Evolutionary conservation across 768 basidiomycete species (phyloP).

Genomic region (Crassisporium funariophilum): DNA sequence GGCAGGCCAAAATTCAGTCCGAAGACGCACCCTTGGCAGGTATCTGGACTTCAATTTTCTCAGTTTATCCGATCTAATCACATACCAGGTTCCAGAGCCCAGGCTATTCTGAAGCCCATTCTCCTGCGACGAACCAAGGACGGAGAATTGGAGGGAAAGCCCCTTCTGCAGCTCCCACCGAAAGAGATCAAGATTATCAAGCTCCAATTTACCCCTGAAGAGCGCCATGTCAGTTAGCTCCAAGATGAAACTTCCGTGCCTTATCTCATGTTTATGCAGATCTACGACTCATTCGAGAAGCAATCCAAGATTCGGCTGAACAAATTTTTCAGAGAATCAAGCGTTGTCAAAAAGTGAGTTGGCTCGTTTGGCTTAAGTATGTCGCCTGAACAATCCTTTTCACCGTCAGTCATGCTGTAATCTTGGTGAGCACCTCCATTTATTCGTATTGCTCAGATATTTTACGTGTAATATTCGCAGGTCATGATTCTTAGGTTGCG

Average conservation of each 20-base stretch:
- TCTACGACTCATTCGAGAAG: conserved; percentile 62
- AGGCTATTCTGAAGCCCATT: conserved; percentile 65
- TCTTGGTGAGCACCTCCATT: conserved; percentile 38
- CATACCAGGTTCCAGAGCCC: conserved; percentile 55
- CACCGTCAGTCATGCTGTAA: conserved; percentile 44
- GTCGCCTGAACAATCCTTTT: not conserved
- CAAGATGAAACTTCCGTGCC: no score
- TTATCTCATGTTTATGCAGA: no score
- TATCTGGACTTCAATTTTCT: conserved; percentile 18
- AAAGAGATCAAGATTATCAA: conserved; percentile 62
- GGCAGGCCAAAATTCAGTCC: conserved; percentile 53
- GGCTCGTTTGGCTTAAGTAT: not conserved
- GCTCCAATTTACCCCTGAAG: conserved; percentile 65
- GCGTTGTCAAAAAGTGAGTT: conserved; percentile 70
- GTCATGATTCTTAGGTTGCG: conserved; percentile 77
- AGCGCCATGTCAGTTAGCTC: conserved; percentile 64
- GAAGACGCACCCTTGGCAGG: conserved; percentile 65
- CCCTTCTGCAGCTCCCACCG: conserved; percentile 62
- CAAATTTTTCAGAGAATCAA: conserved; percentile 63
- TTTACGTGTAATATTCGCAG: conserved; percentile 27
- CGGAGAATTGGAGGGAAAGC: conserved; percentile 64
- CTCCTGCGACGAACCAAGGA: conserved; percentile 77
- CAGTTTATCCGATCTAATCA: not conserved
- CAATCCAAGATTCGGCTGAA: conserved; percentile 55
- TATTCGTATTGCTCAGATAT: not conserved